phyloP scores from a whole-genome alignment of 805 yeast genomes.

The Ogataea methanolica region DNA sequence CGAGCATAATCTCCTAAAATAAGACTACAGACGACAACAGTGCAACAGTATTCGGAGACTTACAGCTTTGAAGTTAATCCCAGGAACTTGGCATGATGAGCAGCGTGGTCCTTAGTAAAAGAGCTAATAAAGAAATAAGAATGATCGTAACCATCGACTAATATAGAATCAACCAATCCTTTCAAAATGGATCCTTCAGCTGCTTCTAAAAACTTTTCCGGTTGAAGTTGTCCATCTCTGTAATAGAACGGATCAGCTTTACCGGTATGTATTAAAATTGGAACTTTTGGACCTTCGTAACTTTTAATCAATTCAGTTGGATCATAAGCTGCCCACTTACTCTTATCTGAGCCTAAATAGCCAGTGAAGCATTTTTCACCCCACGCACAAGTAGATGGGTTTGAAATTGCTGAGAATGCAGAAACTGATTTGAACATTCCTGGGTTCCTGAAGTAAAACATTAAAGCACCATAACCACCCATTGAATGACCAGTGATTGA shows the following conservation, averaged over 20 bases:
- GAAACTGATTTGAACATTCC: conserved; percentile 72
- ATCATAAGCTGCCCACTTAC: conserved; percentile 72
- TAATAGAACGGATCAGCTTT: conserved; percentile 67
- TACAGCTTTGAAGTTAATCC: conserved; percentile 25
- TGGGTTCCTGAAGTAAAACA: conserved; percentile 61
- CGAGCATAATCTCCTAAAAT: background rate
- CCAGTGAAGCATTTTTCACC: conserved; percentile 79
- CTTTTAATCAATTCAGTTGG: conserved; percentile 70
- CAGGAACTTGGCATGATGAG: conserved; percentile 67
- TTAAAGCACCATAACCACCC: conserved; percentile 95
- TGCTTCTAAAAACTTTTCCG: conserved; percentile 64
- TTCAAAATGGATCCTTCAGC: conserved; percentile 54
- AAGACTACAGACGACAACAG: background rate
- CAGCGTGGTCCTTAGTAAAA: conserved; percentile 79
- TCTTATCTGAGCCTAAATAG: conserved; percentile 62
- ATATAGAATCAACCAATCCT: conserved; percentile 52
- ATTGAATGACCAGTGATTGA: conserved; percentile 95
- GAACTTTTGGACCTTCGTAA: conserved; percentile 47
- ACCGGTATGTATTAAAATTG: conserved; percentile 83
- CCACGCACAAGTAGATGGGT: conserved; percentile 80
- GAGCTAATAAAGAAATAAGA: conserved; percentile 81
- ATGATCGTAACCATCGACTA: conserved; percentile 86
- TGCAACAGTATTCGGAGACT: background rate
- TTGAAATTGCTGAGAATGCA: conserved; percentile 87
- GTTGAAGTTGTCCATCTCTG: conserved; percentile 54